These are phyloP conservation scores for Salix dunnii DNA, from an alignment of 345 rosid species.

Conservation along the genomic window DNA sequence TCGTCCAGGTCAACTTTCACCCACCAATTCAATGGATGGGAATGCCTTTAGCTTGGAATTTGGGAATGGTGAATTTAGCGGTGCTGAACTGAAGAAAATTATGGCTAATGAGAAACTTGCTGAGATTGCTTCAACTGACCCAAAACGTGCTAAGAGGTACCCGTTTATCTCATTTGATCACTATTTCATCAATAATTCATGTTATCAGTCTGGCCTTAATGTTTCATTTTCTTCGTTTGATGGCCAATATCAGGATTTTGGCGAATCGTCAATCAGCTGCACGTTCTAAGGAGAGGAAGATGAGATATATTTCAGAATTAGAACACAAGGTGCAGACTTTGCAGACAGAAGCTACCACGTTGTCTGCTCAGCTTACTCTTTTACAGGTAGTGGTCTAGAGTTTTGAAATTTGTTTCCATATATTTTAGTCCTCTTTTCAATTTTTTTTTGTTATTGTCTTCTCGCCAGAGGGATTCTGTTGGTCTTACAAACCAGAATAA, in stretches of 20 bases:
- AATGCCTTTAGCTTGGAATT: conserved; percentile 77
- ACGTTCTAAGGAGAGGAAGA: conserved; percentile 92
- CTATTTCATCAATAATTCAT: background rate
- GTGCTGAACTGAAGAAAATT: conserved; percentile 81
- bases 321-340: conserved; percentile 97
- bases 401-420: background rate
- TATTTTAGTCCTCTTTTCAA: conserved; percentile 1
- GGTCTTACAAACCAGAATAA: conserved; percentile 92
- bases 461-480: conserved; percentile 74
- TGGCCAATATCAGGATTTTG: conserved; percentile 54
- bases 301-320: conserved; percentile 85
- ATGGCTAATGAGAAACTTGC: conserved; percentile 93
- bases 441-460: conserved; percentile 2
- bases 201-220: background rate
- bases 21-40: conserved; percentile 60
- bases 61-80: conserved; percentile 84
- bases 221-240: background rate
- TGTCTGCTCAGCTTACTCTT: conserved; percentile 92
- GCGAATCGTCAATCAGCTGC: conserved; percentile 97
- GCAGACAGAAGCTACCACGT: conserved; percentile 93
- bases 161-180: background rate
- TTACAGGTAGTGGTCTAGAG: conserved; percentile 51
- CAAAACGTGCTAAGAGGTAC: conserved; percentile 91
- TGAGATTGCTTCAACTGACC: conserved; percentile 83
- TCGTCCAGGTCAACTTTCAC: conserved; percentile 65